These are phyloP conservation scores for Russula vinacea DNA, from an alignment of 768 basidiomycete species.

Conservation along the genomic window DNA sequence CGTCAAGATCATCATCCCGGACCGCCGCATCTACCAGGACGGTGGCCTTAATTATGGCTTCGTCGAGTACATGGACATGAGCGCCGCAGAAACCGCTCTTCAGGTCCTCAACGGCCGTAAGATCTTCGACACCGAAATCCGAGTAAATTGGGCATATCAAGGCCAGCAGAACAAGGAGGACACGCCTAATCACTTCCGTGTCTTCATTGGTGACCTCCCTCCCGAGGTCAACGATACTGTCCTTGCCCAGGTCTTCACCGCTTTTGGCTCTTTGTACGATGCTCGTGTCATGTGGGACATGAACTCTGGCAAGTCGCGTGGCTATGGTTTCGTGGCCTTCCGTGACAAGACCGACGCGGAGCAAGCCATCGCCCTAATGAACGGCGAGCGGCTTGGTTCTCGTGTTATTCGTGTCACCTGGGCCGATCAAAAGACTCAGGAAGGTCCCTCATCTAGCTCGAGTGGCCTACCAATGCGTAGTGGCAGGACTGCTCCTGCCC, in stretches of 20 bases:
- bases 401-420: conserved; percentile 99
- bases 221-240: conserved; percentile 99
- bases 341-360: conserved; percentile 99
- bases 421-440: conserved; percentile 99
- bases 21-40: conserved; percentile 98
- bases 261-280: conserved; percentile 94
- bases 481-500: conserved; percentile 69
- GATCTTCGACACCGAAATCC: conserved; percentile 99
- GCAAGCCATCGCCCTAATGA: conserved; percentile 99
- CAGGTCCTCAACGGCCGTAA: conserved; percentile 98
- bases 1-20: conserved; percentile 99
- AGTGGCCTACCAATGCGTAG: conserved; percentile 30
- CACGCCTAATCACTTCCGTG: conserved; percentile 94
- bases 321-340: conserved; percentile 98
- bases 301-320: conserved; percentile 98
- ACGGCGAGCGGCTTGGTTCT: conserved; percentile 98
- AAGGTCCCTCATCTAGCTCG: conserved; percentile 35
- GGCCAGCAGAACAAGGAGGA: conserved; percentile 99
- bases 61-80: conserved; percentile 99
- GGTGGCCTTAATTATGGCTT: conserved; percentile 99
- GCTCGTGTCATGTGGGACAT: conserved; percentile 99
- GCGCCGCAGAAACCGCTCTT: conserved; percentile 97
- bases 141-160: conserved; percentile 99
- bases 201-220: conserved; percentile 99
- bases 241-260: conserved; percentile 92